Percentiles rank a stretch among this genome's conserved stretches.
These are phyloP conservation scores for Cutaneotrichosporon sp. DNA, from an alignment of 1,284 basidiomycete genomes.

Conservation along the genomic window DNA sequence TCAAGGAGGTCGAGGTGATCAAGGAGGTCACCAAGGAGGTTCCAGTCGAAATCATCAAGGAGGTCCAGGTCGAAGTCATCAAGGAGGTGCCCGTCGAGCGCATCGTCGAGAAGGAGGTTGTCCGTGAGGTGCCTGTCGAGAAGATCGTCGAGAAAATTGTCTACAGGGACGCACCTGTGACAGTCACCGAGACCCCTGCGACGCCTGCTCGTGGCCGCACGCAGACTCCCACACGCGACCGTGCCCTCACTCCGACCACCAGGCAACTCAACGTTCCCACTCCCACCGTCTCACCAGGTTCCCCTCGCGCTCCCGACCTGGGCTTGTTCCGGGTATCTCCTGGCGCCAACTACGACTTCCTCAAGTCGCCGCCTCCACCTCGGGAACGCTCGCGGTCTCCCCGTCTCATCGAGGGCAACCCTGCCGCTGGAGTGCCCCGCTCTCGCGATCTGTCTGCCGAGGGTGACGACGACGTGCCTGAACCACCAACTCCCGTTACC, in stretches of 20 bases:
- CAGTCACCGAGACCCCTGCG: not conserved
- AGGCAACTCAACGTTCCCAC: constrained; percentile 9
- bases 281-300: constrained; percentile 7
- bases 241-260: constrained; percentile 20
- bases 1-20: constrained; percentile 41
- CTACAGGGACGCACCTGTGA: not conserved
- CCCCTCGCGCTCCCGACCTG: constrained; percentile 36
- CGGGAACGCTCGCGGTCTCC: constrained; percentile 16
- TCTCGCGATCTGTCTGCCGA: constrained; percentile 37
- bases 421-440: constrained; percentile 30
- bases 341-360: constrained; percentile 52
- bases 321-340: constrained; percentile 48
- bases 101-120: constrained; percentile 40
- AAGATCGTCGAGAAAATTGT: not conserved
- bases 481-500: constrained; percentile 28
- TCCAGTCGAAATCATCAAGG: constrained; percentile 50
- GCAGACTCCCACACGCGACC: constrained; percentile 1
- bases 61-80: constrained; percentile 46
- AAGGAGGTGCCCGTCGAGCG: constrained; percentile 46
- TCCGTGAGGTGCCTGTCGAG: constrained; percentile 20
- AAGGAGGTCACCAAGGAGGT: constrained; percentile 44
- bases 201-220: not conserved
- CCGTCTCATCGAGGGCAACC: constrained; percentile 21
- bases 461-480: constrained; percentile 19
- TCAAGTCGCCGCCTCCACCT: constrained; percentile 47